Evolutionary conservation across 306 rosid genomes (phyloP).

Genomic region (Malus domestica): DNA sequence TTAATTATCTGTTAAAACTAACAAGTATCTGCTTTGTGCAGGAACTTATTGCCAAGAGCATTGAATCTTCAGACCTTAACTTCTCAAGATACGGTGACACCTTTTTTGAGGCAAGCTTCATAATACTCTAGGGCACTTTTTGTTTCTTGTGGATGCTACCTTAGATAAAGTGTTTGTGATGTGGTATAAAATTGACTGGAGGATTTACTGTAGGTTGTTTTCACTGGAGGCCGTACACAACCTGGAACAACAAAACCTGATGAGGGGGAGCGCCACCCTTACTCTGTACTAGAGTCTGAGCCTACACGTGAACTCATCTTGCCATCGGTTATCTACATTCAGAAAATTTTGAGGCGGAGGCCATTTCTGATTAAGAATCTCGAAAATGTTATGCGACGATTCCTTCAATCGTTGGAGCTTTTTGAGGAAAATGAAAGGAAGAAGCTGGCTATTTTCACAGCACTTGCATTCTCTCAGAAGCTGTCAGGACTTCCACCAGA

Average conservation of each 20-base stretch:
- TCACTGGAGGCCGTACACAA: conserved; percentile 99
- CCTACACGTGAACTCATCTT: conserved; percentile 75
- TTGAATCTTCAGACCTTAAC: conserved; percentile 87
- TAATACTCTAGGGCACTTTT: background rate
- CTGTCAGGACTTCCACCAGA: conserved; percentile 98
- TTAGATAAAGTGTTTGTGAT: background rate
- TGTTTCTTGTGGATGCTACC: background rate
- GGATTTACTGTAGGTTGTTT: conserved; percentile 54
- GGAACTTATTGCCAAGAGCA: conserved; percentile 86
- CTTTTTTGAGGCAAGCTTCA: conserved; percentile 73
- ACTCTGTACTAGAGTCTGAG: conserved; percentile 80
- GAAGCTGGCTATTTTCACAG: conserved; percentile 96
- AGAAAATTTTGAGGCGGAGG: conserved; percentile 85
- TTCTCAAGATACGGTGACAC: conserved; percentile 99
- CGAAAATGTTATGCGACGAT: conserved; percentile 95
- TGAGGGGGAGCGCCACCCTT: conserved; percentile 99
- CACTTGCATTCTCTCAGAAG: conserved; percentile 99
- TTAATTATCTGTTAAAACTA: conserved; percentile 1
- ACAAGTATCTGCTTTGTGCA: conserved; percentile 15
- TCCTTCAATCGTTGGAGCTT: conserved; percentile 97
- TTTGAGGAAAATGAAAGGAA: conserved; percentile 99
- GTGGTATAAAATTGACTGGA: background rate
- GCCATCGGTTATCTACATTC: conserved; percentile 87
- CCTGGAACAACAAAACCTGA: conserved; percentile 99
- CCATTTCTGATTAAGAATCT: conserved; percentile 96